These are phyloP conservation scores for Stephania cephalantha DNA, from an alignment of 164 flowering plant species.

Conservation along the genomic window DNA sequence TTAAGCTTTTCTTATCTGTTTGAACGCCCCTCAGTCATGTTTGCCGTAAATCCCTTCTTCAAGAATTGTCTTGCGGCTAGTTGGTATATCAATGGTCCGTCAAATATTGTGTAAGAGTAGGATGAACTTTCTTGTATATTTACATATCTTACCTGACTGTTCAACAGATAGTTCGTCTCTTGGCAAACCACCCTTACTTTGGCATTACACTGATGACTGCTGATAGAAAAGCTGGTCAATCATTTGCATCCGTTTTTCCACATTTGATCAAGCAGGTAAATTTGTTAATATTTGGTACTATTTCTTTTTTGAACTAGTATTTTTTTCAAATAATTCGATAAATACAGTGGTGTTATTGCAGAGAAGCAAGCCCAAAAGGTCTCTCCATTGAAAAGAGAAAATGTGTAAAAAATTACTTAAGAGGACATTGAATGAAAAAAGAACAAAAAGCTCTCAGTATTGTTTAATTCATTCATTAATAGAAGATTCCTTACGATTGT, in stretches of 20 bases:
- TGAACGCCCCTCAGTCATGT: not conserved
- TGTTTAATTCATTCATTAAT: no score
- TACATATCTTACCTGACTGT: not conserved
- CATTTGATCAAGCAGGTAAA: constrained; percentile 78
- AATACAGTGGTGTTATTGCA: not conserved
- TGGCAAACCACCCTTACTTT: constrained; percentile 86
- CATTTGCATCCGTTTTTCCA: constrained; percentile 88
- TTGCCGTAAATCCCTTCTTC: not conserved
- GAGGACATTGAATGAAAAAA: no score
- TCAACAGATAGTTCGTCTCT: constrained; percentile 72
- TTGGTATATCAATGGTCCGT: no score
- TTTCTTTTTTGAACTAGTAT: not conserved
- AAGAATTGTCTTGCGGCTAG: not conserved
- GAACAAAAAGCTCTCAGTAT: no score
- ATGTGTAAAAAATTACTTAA: not conserved
- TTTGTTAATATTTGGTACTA: not conserved
- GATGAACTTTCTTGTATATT: not conserved
- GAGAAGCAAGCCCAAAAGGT: not conserved
- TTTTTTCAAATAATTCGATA: not conserved
- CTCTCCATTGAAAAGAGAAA: not conserved
- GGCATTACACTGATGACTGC: constrained; percentile 84
- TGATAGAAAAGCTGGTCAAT: constrained; percentile 96
- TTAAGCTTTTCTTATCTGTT: not conserved
- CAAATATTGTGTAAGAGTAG: not conserved
- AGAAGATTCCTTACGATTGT: no score